Evolutionary conservation across 148 eudicot species (phyloP).

Genomic region (Nyssa sinensis): DNA sequence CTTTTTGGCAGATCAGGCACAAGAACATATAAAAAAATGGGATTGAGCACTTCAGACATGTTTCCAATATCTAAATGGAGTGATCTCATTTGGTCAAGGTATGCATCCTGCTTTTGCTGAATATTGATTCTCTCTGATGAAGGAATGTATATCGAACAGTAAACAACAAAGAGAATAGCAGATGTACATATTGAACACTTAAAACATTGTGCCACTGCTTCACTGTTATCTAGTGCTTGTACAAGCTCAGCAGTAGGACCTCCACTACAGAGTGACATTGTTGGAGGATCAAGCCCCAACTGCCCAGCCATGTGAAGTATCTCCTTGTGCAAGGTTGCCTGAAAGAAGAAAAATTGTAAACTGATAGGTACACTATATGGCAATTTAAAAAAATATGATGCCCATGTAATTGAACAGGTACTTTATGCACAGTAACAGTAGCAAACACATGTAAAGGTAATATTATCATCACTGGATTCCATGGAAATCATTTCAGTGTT

Average conservation of each 20-base stretch:
- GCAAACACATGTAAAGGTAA: neutral
- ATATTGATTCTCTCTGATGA: conserved; percentile 41
- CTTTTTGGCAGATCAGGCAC: conserved; percentile 93
- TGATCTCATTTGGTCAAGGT: conserved; percentile 48
- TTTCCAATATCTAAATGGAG: conserved; percentile 31
- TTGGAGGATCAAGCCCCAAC: conserved; percentile 94
- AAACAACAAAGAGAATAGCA: conserved; percentile 55
- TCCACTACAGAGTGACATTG: conserved; percentile 68
- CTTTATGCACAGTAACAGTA: neutral
- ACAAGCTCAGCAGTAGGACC: conserved; percentile 66
- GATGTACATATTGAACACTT: conserved; percentile 68
- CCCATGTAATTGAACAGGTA: neutral
- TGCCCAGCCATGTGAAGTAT: conserved; percentile 95
- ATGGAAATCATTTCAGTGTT: conserved; percentile 6
- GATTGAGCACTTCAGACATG: conserved; percentile 33
- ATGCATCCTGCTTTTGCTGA: conserved; percentile 41
- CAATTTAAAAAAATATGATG: neutral
- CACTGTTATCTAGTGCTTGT: conserved; percentile 80
- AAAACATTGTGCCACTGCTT: conserved; percentile 76
- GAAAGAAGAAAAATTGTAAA: conserved; percentile 17
- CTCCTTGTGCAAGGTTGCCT: conserved; percentile 88
- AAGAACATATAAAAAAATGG: conserved; percentile 65
- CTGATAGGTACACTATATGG: neutral
- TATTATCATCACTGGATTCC: neutral
- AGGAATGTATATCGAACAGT: conserved; percentile 51